Conservation (phyloP, 495 filamentous ascomycete species). For the Achaetomiella virescens region DNA sequence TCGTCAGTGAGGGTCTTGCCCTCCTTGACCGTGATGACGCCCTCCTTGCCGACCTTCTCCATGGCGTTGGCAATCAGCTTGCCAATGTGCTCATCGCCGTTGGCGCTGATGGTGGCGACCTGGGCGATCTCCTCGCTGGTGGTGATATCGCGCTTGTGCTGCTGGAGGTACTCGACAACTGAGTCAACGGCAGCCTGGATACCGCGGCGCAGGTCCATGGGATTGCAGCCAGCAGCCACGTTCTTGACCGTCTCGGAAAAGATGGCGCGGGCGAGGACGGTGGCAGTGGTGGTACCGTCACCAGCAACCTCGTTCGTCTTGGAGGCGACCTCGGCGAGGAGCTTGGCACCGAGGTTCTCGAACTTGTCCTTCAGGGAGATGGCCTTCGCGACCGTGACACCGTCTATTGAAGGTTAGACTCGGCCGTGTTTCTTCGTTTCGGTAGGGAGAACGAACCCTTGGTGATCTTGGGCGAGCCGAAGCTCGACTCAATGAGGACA, state of each 20-base stretch:
- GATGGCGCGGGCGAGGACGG: slow-evolving; percentile 93
- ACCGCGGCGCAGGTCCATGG: slow-evolving; percentile 95
- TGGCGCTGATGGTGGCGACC: slow-evolving; percentile 95
- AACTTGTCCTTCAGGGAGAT: slow-evolving; percentile 97
- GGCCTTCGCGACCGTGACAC: slow-evolving; percentile 89
- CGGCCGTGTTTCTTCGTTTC: neutral
- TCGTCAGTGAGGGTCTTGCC: slow-evolving; percentile 98
- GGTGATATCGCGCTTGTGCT: slow-evolving; percentile 94
- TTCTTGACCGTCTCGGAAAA: slow-evolving; percentile 99
- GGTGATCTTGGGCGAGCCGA: slow-evolving; percentile 98
- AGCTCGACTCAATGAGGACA: slow-evolving; percentile 94
- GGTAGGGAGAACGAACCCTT: slow-evolving; percentile 61
- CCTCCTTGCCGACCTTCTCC: slow-evolving; percentile 99
- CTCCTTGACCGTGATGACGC: slow-evolving; percentile 99
- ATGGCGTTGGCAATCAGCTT: slow-evolving; percentile 94
- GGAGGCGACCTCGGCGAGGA: slow-evolving; percentile 95
- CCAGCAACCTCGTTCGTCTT: slow-evolving; percentile 99
- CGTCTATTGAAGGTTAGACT: slow-evolving; percentile 51
- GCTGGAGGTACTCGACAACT: slow-evolving; percentile 85
- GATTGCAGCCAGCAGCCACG: slow-evolving; percentile 98
- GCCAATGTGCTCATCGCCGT: slow-evolving; percentile 93
- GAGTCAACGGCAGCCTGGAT: slow-evolving; percentile 94
- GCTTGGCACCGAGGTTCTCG: slow-evolving; percentile 94
- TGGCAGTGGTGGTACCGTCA: slow-evolving; percentile 97
- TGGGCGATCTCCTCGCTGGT: slow-evolving; percentile 96